Conservation (phyloP, 2,329 filamentous ascomycete genomes). For the Curvularia hawaiiensis region DNA sequence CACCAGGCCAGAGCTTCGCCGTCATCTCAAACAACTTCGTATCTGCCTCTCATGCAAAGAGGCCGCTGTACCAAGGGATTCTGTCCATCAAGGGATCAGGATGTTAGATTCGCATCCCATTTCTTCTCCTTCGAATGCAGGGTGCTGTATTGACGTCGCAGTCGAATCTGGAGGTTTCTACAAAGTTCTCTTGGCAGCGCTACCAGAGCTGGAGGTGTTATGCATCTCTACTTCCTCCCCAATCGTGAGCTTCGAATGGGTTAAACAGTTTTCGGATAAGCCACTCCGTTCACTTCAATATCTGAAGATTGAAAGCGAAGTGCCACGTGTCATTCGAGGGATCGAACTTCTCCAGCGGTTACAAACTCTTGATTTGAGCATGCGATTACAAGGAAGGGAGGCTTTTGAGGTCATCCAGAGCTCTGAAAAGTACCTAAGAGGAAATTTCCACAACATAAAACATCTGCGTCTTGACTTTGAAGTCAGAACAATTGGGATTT, state of each 20-base stretch:
- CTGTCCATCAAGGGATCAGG: background rate
- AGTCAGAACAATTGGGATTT: conserved; percentile 15
- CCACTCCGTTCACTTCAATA: conserved; percentile 3
- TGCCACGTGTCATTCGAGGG: background rate
- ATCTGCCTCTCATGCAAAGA: background rate
- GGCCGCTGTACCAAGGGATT: background rate
- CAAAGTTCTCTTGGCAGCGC: conserved; percentile 5
- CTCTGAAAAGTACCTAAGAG: background rate
- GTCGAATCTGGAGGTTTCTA: background rate
- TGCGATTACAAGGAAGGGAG: background rate
- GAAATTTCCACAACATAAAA: too few species aligned
- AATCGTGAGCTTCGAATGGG: background rate
- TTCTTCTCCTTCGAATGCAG: background rate
- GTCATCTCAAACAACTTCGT: conserved; percentile 17
- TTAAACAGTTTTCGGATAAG: background rate
- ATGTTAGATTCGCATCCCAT: background rate
- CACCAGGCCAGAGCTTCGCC: conserved; percentile 6
- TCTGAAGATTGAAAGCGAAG: conserved; percentile 2
- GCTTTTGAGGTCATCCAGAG: background rate
- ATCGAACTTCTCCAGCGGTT: background rate
- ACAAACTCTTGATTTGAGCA: conserved; percentile 9
- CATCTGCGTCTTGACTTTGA: conserved; percentile 23
- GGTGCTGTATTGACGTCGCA: background rate
- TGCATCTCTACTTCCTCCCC: conserved; percentile 10
- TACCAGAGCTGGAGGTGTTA: conserved; percentile 15